Base-by-base conservation (phyloP, 1,139 yeast genomes). In the Candida gigantensis region DNA sequence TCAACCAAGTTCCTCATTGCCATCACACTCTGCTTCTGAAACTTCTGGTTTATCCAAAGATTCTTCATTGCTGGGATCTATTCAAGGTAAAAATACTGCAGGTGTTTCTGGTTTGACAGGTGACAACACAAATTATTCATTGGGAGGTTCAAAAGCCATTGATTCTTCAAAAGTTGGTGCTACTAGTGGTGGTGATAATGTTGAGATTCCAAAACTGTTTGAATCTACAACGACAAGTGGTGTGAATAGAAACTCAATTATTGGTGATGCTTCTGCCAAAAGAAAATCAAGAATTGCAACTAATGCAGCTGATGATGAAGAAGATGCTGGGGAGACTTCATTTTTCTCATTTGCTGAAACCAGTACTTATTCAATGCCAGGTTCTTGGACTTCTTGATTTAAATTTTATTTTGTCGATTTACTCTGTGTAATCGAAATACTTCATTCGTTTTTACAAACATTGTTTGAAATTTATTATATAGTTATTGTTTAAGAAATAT, bases 321-420 rank as follows among this genome's bases (percentile, higher is more conserved):
- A 39, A 5, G 37, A 28, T 6, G 37, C 37, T n/a, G n/a, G n/a
- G 4, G 35, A 42, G 24, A 34, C 35, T 6, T 39, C 42, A 15
- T 19, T 18, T 14, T 31, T 31, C 25, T 24, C 34, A 13, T 12
- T 25, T 24, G 34, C 34, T 11, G 34, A 31, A 18, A 26, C 34
- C 11, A 28, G 35, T 14, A 28, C 39, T 17, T 40, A 34, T 32
- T 27, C 32, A 15, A 43, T 43, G 47, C 47, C 47, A 26, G 47
- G 47, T 10, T 24, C 41, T 12, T 43, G 47, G 47, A 30, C 5
- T 18, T 30, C 9, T n/a, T 28, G 16, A 12, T 12, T 23, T 30
- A 7, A 14, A 9, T 25, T 24, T 26, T 20, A 28, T 21, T 21
- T 26, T 28, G 6, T 30, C 24, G 17, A 18, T 17, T 9, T 29